Percentiles rank a stretch among this genome's conserved stretches.
Conservation (phyloP, 2,329 filamentous ascomycete species). For the Aureobasidium sp. region DNA sequence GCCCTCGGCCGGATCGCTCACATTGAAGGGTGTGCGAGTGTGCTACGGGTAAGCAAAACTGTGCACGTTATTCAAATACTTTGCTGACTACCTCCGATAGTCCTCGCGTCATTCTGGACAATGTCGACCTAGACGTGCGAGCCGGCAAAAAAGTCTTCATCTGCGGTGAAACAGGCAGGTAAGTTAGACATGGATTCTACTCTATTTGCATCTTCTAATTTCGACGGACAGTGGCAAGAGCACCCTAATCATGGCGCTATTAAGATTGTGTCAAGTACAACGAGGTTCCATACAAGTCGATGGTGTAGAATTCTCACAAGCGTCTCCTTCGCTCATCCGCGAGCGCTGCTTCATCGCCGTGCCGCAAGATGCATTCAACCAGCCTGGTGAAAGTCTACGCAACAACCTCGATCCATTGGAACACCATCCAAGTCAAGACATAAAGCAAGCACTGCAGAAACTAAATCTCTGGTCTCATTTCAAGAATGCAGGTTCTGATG, state of each 20-base stretch:
- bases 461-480: conserved; percentile 30
- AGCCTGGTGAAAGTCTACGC: conserved; percentile 37
- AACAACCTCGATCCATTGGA: conserved; percentile 39
- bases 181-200: not conserved
- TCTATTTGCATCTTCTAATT: not conserved
- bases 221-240: conserved; percentile 38
- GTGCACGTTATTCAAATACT: not conserved
- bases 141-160: conserved; percentile 42
- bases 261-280: conserved; percentile 40
- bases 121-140: conserved; percentile 38
- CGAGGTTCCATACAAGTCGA: conserved; percentile 40
- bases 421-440: conserved; percentile 27
- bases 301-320: conserved; percentile 35
- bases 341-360: conserved; percentile 32
- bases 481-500: conserved; percentile 18
- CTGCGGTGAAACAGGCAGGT: conserved; percentile 42
- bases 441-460: conserved; percentile 35
- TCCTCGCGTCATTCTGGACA: not conserved
- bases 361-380: conserved; percentile 44
- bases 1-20: conserved; percentile 64
- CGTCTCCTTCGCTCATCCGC: conserved; percentile 37
- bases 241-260: conserved; percentile 39
- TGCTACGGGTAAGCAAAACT: conserved; percentile 9
- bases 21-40: conserved; percentile 55
- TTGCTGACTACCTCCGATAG: not conserved